Conservation (phyloP, 768 basidiomycete genomes). For the Daedaleopsis sinensis region DNA sequence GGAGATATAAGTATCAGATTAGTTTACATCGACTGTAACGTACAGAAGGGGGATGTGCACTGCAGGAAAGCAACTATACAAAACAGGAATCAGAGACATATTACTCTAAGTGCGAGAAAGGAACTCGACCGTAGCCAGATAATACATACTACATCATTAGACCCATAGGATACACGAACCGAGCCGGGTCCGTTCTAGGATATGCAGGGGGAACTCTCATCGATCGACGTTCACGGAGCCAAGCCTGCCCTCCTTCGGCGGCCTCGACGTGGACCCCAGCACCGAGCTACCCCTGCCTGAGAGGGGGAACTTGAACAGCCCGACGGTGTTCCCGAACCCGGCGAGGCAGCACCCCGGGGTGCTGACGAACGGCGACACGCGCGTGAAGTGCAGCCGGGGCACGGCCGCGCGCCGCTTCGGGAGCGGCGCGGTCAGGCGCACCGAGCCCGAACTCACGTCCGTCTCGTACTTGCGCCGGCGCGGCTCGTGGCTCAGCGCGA, state of each 20-base stretch:
- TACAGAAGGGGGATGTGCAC: neutral
- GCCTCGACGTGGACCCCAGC: constrained; percentile 2
- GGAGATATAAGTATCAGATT: neutral
- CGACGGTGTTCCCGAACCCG: constrained; percentile 81
- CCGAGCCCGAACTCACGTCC: neutral
- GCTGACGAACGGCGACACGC: constrained; percentile 62
- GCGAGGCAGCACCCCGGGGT: constrained; percentile 56
- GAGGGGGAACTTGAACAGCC: constrained; percentile 46
- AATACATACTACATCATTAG: neutral
- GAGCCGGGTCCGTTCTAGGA: neutral
- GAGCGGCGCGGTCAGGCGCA: constrained; percentile 4
- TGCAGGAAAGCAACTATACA: neutral
- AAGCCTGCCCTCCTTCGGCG: constrained; percentile 12
- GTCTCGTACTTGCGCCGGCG: constrained; percentile 1
- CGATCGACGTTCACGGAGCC: constrained; percentile 11
- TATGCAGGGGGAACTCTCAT: neutral
- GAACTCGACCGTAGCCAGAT: neutral
- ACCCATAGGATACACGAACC: neutral
- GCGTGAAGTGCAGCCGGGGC: constrained; percentile 80
- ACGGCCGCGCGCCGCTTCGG: constrained; percentile 27
- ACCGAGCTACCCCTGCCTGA: neutral
- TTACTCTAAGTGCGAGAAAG: neutral
- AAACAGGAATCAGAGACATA: neutral
- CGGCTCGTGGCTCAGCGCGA: constrained; percentile 42
- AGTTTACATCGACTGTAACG: neutral